Percentiles rank a stretch among this genome's conserved stretches.
Evolutionary conservation across 495 filamentous ascomycete genomes (phyloP).

Genomic region (Aspergillus saccharolyticus): DNA sequence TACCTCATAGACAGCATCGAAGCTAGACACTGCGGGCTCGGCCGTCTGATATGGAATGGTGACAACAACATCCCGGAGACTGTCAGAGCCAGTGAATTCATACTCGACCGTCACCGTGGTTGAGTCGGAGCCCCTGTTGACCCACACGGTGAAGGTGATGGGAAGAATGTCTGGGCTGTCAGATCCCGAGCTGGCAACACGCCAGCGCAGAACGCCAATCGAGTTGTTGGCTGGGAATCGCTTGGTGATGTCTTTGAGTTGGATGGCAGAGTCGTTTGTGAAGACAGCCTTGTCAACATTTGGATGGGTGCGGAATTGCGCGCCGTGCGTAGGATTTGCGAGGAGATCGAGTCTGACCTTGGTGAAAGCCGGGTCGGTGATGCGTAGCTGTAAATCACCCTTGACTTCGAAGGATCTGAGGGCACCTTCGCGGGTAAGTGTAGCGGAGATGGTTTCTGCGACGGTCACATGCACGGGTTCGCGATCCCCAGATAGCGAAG

Average conservation of each 20-base stretch:
- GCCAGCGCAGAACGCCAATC: conserved; percentile 86
- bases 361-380: conserved; percentile 78
- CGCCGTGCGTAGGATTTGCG: conserved; percentile 68
- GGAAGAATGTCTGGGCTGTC: conserved; percentile 70
- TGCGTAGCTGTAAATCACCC: conserved; percentile 84
- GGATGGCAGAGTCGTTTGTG: conserved; percentile 69
- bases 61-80: conserved; percentile 77
- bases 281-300: conserved; percentile 89
- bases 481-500: conserved; percentile 62
- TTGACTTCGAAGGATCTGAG: conserved; percentile 80
- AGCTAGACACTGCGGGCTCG: conserved; percentile 85
- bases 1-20: conserved; percentile 91
- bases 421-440: conserved; percentile 77
- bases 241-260: conserved; percentile 75
- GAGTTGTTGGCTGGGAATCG: conserved; percentile 89
- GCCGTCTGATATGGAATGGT: conserved; percentile 76
- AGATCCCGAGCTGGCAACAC: conserved; percentile 63
- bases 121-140: conserved; percentile 76
- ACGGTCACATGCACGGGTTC: conserved; percentile 82
- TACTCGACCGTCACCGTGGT: conserved; percentile 90
- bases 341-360: conserved; percentile 79
- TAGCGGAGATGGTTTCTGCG: conserved; percentile 81
- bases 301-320: conserved; percentile 87
- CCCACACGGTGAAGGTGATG: conserved; percentile 93
- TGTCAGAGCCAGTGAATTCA: conserved; percentile 72